Evolutionary conservation across 768 basidiomycete species (phyloP), one percentile per base, ranked within the genome.

Genomic region (Obba rivulosa): DNA sequence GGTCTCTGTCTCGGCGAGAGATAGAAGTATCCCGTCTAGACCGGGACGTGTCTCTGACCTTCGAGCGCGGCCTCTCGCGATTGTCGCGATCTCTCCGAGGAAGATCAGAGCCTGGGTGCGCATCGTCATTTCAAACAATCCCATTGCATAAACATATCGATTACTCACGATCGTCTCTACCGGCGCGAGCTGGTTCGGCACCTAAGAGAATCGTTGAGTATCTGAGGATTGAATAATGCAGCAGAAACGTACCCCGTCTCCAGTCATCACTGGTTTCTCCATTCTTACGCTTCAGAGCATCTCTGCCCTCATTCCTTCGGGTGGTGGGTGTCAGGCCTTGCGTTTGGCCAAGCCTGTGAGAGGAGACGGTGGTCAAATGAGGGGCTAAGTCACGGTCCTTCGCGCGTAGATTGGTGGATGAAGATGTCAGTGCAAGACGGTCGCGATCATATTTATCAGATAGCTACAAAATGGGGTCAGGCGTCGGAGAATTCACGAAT

Each of bases 371-470:
- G 22, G 68, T 63, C 36, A 83, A 71, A 65, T 87, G 84, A 25
- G 84, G 78, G 16, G 80, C 77, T 21, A 65, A 54, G 51, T 89
- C 87, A 59, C 85, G 74, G 53, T 89, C 86, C 62, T 86, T 86
- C 47, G 66, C 73, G 41, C 85, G 73, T 45, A 79, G 59, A 47
- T 66, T 69, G 40, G 73, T 61, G 39, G 73, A 48, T 45, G 57
- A 56, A 55, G 65, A 55, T 14, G 77, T 78, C 56, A 80, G 68
- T 43, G 78, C 77, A 44, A 87, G 75, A 41, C 87, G 81, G 62
- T 87, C 87, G 38, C 88, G 84, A 69, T 91, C 89, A 57, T 83
- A 92, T 66, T 87, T 90, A 65, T 92, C 89, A 16, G 89, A 90
- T 17, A 92, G 74, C 89, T 92, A 52, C 11, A 41, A 39, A 35